These are phyloP conservation scores for Fraxinus albicans DNA, from an alignment of 305 asterid species.

Conservation along the genomic window DNA sequence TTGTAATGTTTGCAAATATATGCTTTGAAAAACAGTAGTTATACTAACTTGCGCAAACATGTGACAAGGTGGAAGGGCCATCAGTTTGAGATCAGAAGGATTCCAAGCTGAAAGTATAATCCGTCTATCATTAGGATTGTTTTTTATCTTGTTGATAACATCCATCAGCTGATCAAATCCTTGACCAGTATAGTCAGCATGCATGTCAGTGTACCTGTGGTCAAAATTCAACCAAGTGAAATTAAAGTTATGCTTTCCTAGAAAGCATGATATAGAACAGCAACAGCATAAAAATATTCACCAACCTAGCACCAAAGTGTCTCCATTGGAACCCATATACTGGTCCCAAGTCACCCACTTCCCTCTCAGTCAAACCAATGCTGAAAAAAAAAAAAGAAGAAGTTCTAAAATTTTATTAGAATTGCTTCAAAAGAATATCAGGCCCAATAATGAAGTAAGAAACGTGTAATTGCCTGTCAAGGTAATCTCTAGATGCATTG, in stretches of 20 bases:
- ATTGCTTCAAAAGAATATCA: slow-evolving; percentile 10
- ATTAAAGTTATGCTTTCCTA: background rate
- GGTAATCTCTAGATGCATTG: slow-evolving; percentile 89
- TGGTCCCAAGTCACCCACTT: slow-evolving; percentile 92
- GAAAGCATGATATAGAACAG: background rate
- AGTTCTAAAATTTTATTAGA: background rate
- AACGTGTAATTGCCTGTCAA: slow-evolving; percentile 57
- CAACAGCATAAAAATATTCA: slow-evolving; percentile 29
- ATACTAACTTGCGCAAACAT: slow-evolving; percentile 81
- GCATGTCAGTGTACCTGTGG: slow-evolving; percentile 80
- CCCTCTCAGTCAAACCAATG: slow-evolving; percentile 68
- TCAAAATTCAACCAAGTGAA: slow-evolving; percentile 5
- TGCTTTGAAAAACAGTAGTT: background rate
- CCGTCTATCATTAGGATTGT: slow-evolving; percentile 79
- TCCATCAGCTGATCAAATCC: slow-evolving; percentile 90
- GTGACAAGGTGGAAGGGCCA: slow-evolving; percentile 97
- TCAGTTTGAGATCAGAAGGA: slow-evolving; percentile 80
- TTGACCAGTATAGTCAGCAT: slow-evolving; percentile 81
- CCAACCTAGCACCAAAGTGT: slow-evolving; percentile 89
- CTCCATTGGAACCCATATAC: slow-evolving; percentile 94
- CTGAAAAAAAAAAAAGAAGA: slow-evolving; percentile 32
- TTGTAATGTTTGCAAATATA: background rate
- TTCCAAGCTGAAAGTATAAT: slow-evolving; percentile 91
- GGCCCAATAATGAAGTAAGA: slow-evolving; percentile 12
- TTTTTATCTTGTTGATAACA: slow-evolving; percentile 70